Percentiles rank a stretch among this genome's conserved stretches.
phyloP scores from a whole-genome alignment of 306 rosid species.

The Cucurbita maxima region DNA sequence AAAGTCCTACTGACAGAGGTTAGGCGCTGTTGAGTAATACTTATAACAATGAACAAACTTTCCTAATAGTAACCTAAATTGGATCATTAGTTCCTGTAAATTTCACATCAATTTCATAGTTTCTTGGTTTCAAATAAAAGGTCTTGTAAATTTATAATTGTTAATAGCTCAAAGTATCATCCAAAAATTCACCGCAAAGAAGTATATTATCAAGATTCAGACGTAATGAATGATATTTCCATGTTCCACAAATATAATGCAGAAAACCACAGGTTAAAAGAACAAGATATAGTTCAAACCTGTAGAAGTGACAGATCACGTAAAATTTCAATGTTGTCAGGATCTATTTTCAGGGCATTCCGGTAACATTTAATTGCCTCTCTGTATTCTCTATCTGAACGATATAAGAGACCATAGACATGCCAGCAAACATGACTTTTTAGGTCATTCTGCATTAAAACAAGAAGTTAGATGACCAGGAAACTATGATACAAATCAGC shows the following conservation, averaged over 20 bases:
- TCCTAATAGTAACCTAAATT: not conserved
- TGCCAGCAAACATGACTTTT: slow-evolving; percentile 99
- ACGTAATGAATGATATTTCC: not conserved
- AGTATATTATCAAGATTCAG: not conserved
- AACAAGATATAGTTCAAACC: slow-evolving; percentile 26
- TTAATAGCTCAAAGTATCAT: not conserved
- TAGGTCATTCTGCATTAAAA: slow-evolving; percentile 70
- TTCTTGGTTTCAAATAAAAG: not conserved
- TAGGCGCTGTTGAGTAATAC: not conserved
- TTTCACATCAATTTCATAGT: not conserved
- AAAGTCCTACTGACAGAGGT: not conserved
- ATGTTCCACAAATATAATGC: slow-evolving; percentile 4
- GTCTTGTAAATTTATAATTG: not conserved
- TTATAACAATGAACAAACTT: not conserved
- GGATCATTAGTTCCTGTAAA: not conserved
- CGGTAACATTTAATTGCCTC: slow-evolving; percentile 96
- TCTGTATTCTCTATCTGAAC: slow-evolving; percentile 94
- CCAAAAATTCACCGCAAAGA: not conserved
- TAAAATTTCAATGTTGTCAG: slow-evolving; percentile 90
- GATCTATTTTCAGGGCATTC: slow-evolving; percentile 85
- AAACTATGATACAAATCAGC: not conserved
- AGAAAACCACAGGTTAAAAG: not conserved
- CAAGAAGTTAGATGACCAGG: slow-evolving; percentile 8
- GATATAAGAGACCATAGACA: slow-evolving; percentile 94
- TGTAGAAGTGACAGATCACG: slow-evolving; percentile 87